These are phyloP conservation scores for Cryptosporidium ubiquitum DNA, from an alignment of 169 alveolate species.

Conservation along the genomic window DNA sequence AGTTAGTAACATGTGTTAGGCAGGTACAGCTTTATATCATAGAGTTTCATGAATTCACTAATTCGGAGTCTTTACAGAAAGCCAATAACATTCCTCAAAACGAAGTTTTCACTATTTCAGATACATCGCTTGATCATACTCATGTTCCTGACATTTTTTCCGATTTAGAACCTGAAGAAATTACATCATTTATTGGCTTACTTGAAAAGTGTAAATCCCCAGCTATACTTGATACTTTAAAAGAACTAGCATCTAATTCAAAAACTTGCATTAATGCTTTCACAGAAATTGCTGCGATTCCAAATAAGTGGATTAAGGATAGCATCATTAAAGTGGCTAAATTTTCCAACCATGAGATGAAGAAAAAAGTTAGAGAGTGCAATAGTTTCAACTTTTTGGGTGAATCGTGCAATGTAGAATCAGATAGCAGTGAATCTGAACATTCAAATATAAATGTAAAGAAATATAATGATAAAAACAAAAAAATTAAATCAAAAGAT, in stretches of 20 bases:
- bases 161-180: constrained; percentile 40
- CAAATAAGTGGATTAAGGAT: constrained; percentile 5
- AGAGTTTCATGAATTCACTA: constrained; percentile 23
- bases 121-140: constrained; percentile 28
- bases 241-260: neutral
- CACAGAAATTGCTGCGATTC: neutral
- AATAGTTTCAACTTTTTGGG: neutral
- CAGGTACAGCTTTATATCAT: constrained; percentile 55
- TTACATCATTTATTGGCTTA: constrained; percentile 18
- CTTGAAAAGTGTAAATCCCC: constrained; percentile 23
- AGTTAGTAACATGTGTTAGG: constrained; percentile 46
- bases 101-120: constrained; percentile 12
- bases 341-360: neutral
- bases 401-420: neutral
- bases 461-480: neutral
- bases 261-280: neutral
- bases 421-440: neutral
- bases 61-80: neutral
- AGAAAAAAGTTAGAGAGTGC: neutral
- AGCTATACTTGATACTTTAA: neutral
- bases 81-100: constrained; percentile 24
- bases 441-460: neutral
- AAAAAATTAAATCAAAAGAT: neutral
- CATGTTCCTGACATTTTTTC: constrained; percentile 53
- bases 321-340: neutral